Evolutionary conservation across 345 rosid species (phyloP), one percentile per base, ranked within the genome.

Genomic region (Capsella bursapastoris): DNA sequence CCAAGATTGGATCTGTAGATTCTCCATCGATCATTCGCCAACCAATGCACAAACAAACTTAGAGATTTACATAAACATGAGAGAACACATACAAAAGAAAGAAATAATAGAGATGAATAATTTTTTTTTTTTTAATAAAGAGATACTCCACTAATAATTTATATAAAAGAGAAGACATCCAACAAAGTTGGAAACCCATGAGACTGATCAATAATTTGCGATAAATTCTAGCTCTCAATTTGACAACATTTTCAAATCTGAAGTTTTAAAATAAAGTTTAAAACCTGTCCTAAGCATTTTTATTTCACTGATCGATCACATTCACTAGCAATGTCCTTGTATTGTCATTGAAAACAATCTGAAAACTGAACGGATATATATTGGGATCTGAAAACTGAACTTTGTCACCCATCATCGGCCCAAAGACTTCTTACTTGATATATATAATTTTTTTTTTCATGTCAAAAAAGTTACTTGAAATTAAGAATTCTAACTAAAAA

Each of bases 1-100:
- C 66, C 43, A 73, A 73, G 58, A 56, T 57, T 57, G 58, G 71
- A 73, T 73, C 77, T 73, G 50, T 65, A 48, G 59, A 73, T 65
- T 73, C 78, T 73, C 78, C 51, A 35, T 47, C 31, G 65, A 73
- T 56, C 65, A 73, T 64, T 51, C 29, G 57, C 71, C 71, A 64
- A 56, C 57, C 57, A 73, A n/a, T 27, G 27, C 56, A 56, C 51
- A 65, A 47, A 43, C 32, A 57, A 73, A 47, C 4, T n/a, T 65
- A n/a, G 41, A 45, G 57, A 56, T 56, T 22, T 34, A 34, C 50
- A 47, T 52, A 31, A 13, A 12, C 47, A 52, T 51, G 37, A 25
- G 25, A 66, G 25, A 22, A 22, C 25, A 25, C 25, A 14, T 37
- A 18, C 65, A 60, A 22, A 60, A 38, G 25, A 38, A 34, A 34